phyloP scores from a whole-genome alignment of 202 grass and related monocot species.

The Zoysia matrella region DNA sequence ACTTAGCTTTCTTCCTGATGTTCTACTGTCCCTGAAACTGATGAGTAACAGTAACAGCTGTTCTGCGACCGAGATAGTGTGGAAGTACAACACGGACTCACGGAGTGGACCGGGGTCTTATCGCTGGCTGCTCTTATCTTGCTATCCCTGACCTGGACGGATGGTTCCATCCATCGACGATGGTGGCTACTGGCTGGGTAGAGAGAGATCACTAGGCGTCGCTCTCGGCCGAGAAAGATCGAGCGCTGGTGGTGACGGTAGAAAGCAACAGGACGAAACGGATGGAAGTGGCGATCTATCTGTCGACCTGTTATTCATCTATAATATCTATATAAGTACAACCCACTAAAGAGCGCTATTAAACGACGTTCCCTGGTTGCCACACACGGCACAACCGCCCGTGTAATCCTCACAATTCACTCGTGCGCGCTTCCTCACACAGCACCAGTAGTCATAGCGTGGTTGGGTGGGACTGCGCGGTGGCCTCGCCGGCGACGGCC shows the following conservation, averaged over 20 bases:
- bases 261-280: background rate
- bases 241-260: background rate
- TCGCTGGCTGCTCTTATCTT: constrained; percentile 37
- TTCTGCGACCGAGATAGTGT: background rate
- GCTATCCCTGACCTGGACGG: background rate
- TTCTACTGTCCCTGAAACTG: constrained; percentile 18
- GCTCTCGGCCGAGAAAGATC: constrained; percentile 20
- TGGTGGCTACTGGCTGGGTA: background rate
- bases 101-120: background rate
- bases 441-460: no score
- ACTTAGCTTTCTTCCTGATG: background rate
- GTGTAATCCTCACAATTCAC: no score
- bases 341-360: no score
- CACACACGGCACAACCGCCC: no score
- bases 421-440: no score
- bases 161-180: background rate
- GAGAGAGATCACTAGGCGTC: background rate
- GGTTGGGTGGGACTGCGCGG: no score
- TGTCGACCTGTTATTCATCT: constrained; percentile 17
- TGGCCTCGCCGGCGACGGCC: no score
- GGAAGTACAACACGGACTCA: background rate
- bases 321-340: no score
- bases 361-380: no score
- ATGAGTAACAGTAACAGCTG: background rate
- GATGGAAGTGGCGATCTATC: background rate